Conservation (phyloP, 1,284 basidiomycete genomes). For the Calocybe gambosa region DNA sequence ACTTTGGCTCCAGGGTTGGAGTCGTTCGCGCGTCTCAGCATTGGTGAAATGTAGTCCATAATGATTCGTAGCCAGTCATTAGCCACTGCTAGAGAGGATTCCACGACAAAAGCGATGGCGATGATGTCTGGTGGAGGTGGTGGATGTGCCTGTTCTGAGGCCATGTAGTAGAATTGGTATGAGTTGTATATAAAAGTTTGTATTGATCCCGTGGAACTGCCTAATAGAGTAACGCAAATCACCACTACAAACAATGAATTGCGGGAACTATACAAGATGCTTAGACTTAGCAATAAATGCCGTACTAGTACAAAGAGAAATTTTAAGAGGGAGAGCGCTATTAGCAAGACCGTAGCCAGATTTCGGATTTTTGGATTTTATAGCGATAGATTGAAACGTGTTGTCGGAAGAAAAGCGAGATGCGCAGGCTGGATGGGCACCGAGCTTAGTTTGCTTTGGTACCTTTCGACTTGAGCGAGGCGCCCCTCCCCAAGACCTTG, state of each 20-base stretch:
- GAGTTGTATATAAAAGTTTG: background rate
- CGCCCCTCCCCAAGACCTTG: conserved; percentile 57
- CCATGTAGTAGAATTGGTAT: conserved; percentile 6
- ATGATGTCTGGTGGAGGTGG: conserved; percentile 25
- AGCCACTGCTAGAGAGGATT: conserved; percentile 53
- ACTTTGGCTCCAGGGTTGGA: conserved; percentile 31
- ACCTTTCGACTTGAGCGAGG: conserved; percentile 13
- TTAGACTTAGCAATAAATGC: no score
- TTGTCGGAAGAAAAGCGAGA: no score
- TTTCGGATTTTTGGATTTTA: no score
- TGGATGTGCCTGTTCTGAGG: conserved; percentile 9
- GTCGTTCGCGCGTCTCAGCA: conserved; percentile 50
- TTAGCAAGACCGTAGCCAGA: no score
- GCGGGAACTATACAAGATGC: no score
- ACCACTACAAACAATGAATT: no score
- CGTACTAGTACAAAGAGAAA: no score
- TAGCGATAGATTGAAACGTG: no score
- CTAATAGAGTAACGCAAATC: background rate
- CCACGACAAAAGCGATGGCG: conserved; percentile 56
- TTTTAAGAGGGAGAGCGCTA: no score
- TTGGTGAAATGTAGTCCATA: conserved; percentile 41
- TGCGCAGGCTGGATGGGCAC: no score
- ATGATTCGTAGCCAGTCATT: conserved; percentile 48
- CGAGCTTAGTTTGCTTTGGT: conserved; percentile 18
- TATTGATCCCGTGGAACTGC: conserved; percentile 25